Base-by-base conservation (phyloP, 805 yeast species). In the Zygotorulaspora danielsina region DNA sequence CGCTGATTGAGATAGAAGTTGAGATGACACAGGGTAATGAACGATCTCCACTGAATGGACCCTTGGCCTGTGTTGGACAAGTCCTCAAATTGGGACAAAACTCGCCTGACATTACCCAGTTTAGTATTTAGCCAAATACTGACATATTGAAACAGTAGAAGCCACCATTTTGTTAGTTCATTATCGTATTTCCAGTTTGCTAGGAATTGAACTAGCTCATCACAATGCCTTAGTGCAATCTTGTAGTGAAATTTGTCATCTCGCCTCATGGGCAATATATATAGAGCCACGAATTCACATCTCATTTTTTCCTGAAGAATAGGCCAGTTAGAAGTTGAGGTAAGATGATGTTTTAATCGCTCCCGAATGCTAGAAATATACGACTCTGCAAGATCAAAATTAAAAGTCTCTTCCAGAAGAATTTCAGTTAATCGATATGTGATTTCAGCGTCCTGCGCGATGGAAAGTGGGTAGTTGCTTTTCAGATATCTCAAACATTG, bases 401-500 rank as follows among this genome's bases (percentile, higher is more conserved):
- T 51, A 9, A 49, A 36, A 3, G 69, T 65, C 37, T 63, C 59
- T 1, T 61, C 49, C 3, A 64, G 33, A 12, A 56, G 44, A 4
- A 64, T 33, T 16, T 51, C 45, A 6, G 50, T 45, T 35, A 67
- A 42, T 19, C 55, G 55, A 19, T 59, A 32, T 0, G 63, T 48
- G 1, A 59, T 44, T 4, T 53, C 37, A 2, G 52, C 44, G 34
- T 57, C 62, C 22, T 58, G 58, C 20, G 52, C 59, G 12, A 57
- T 29, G 1, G 61, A 41, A n/a, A 58, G 18, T 13, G 48, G 39
- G 41, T 30, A 34, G 29, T 41, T 38, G 26, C 44, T 15, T 25
- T 49, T 49, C 21, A 54, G 19, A 33, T 46, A 32, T 15, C 36
- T 41, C 24, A 63, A 44, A 8, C 57, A 44, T 19, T 39, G 43